Conservation (phyloP, 1,139 yeast species). For the Blastobotrys serpentis region DNA sequence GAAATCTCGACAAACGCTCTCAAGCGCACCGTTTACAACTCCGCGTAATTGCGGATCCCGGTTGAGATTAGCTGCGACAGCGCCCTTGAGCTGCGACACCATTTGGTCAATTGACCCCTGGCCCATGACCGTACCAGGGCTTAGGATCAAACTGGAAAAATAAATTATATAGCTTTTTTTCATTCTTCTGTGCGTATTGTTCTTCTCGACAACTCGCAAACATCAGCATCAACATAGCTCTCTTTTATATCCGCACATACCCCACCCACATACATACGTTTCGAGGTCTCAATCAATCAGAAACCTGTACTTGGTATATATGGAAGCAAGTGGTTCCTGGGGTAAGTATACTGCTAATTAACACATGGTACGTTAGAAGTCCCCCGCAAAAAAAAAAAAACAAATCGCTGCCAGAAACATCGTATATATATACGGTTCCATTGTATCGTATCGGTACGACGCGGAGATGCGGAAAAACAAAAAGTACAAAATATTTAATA, state of each 20-base stretch:
- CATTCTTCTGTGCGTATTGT: not conserved
- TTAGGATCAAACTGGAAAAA: not conserved
- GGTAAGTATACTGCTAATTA: too few relatives aligned
- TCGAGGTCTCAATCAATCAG: not conserved
- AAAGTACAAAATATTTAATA: constrained; percentile 11
- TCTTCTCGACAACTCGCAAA: too few relatives aligned
- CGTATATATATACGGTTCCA: too few relatives aligned
- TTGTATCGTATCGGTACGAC: too few relatives aligned
- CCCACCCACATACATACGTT: too few relatives aligned
- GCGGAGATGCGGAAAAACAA: not conserved
- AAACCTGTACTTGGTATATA: not conserved
- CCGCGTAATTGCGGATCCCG: not conserved
- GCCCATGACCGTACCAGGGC: not conserved
- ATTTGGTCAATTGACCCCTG: not conserved
- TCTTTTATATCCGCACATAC: not conserved
- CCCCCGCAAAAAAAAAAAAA: too few relatives aligned
- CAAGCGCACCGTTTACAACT: not conserved
- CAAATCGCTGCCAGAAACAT: not conserved
- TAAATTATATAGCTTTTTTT: not conserved
- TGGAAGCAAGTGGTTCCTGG: too few relatives aligned
- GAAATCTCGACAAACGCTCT: not conserved
- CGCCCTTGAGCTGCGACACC: not conserved
- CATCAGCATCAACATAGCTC: not conserved
- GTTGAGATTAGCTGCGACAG: not conserved
- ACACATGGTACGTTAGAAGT: too few relatives aligned